Evolutionary conservation across 2,329 filamentous ascomycete species (phyloP).

Genomic region (Blastomyces gilchristii): DNA sequence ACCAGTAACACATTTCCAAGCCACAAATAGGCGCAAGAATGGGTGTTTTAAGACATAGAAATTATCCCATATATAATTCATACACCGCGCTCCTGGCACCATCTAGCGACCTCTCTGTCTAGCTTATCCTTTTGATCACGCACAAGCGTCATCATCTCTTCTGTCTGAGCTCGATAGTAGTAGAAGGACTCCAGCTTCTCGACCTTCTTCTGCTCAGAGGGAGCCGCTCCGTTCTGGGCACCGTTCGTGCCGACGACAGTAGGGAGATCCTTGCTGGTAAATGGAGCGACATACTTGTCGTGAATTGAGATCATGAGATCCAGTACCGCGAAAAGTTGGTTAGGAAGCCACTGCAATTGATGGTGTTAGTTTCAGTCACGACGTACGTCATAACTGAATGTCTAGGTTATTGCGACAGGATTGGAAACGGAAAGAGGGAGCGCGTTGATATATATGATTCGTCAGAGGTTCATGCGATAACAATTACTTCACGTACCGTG

Average conservation of each 20-base stretch:
- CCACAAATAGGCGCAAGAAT: not conserved
- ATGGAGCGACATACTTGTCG: slow-evolving; percentile 28
- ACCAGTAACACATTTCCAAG: not conserved
- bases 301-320: slow-evolving; percentile 40
- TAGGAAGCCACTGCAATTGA: slow-evolving; percentile 35
- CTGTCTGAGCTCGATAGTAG: slow-evolving; percentile 21
- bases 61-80: slow-evolving; percentile 12
- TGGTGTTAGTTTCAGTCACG: not conserved
- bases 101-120: slow-evolving; percentile 35
- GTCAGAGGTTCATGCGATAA: not conserved
- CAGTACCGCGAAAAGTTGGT: slow-evolving; percentile 41
- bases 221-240: slow-evolving; percentile 2
- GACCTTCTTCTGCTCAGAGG: slow-evolving; percentile 10
- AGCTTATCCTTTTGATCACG: slow-evolving; percentile 29
- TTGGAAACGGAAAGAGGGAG: not conserved
- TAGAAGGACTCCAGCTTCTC: slow-evolving; percentile 19
- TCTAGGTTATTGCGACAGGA: not conserved
- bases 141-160: slow-evolving; percentile 28
- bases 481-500: slow-evolving; percentile 26
- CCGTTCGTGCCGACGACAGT: slow-evolving; percentile 7
- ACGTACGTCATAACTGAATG: not conserved
- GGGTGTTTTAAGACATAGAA: not conserved
- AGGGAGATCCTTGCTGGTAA: slow-evolving; percentile 19
- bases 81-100: slow-evolving; percentile 38
- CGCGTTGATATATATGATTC: not conserved